Base-by-base conservation (phyloP, 1,139 yeast species). In the Taphrina pruni region DNA sequence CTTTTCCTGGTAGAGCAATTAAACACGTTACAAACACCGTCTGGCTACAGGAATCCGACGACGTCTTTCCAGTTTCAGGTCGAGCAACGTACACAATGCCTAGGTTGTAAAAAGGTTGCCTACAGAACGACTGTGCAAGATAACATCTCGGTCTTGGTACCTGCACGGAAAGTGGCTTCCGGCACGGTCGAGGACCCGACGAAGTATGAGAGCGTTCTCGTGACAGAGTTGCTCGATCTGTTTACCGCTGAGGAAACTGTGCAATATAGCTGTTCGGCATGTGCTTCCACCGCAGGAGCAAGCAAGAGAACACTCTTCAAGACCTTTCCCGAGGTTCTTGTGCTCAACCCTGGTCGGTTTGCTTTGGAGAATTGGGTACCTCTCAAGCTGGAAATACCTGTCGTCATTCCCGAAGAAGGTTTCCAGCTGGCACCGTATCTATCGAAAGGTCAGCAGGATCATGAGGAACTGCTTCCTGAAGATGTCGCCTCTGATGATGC, bases 341-440 rank as follows among this genome's bases (percentile, higher is more conserved):
- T 89, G 2, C 81, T 90, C 1, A 88, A 88, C 73, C 90, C 90
- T 1, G 88, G 90, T 72, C 83, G 99, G 75, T 91, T 94, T 70
- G 86, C 88, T 72, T 80, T 94, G 66, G 88, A 88, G 67, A 90
- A 92, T 76, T 94, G 98, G 98, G 89, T 88, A 1, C 98, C 99
- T 0, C 82, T 86, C 0, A 94, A 94, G 77, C 82, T 90, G 62
- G 89, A 87, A 72, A 90, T 88, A 6, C 95, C 96, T 1, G 82
- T 90, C 12, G 79, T 80, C 0, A 81, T 88, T 1, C 88, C 92
- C 0, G 85, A 84, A 11, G 76, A 77, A 1, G 75, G 77, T 4
- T 74, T 85, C 56, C 78, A 79, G 52, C 69, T 86, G 1, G 79
- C 80, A 35, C 72, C 74, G 39, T 83, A 79, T 71, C 73, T 79